A percentile compares a stretch with the other conserved stretches of the same genome.
Conservation (phyloP, 1,139 yeast genomes). For the Sporopachydermia cereana region DNA sequence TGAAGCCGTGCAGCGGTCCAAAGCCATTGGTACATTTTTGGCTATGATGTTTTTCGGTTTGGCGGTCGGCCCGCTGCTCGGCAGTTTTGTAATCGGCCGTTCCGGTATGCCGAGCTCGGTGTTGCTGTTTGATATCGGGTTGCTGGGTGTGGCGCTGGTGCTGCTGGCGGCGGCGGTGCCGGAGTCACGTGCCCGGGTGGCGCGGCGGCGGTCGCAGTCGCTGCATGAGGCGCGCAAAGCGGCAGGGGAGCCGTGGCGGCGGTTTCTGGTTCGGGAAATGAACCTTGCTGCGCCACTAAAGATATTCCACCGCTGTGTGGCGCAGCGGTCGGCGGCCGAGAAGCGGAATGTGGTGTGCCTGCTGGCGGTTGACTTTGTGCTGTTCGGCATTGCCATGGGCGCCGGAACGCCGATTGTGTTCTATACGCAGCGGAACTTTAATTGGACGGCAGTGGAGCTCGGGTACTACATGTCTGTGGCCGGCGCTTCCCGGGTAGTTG, state of each 20-base stretch:
- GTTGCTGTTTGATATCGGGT: conserved; percentile 1
- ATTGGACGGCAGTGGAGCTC: conserved; percentile 46
- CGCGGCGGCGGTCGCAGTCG: conserved; percentile 1
- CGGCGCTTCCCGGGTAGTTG: conserved; percentile 35
- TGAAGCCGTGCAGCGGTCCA: conserved; percentile 41
- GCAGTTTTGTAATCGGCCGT: conserved; percentile 29
- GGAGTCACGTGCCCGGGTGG: not conserved
- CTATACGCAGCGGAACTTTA: not conserved
- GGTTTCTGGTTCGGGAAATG: not conserved
- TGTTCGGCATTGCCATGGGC: conserved; percentile 2
- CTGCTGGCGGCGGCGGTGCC: conserved; percentile 2
- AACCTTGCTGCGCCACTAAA: conserved; percentile 5
- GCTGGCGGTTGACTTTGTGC: not conserved
- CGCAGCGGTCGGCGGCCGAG: not conserved
- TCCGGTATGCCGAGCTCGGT: not conserved
- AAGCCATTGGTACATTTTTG: conserved; percentile 41
- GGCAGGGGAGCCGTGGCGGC: not conserved
- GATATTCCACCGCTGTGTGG: not conserved
- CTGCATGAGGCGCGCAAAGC: not conserved
- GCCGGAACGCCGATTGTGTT: not conserved
- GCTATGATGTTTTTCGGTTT: conserved; percentile 52
- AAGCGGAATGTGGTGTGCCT: not conserved
- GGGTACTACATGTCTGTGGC: conserved; percentile 48
- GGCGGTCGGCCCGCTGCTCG: conserved; percentile 53
- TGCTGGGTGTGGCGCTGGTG: not conserved